A percentile compares a stretch with the other conserved stretches of the same genome.
Evolutionary conservation across 139 green algal genomes (phyloP).

Genomic region (Astrephomene gubernaculifera): DNA sequence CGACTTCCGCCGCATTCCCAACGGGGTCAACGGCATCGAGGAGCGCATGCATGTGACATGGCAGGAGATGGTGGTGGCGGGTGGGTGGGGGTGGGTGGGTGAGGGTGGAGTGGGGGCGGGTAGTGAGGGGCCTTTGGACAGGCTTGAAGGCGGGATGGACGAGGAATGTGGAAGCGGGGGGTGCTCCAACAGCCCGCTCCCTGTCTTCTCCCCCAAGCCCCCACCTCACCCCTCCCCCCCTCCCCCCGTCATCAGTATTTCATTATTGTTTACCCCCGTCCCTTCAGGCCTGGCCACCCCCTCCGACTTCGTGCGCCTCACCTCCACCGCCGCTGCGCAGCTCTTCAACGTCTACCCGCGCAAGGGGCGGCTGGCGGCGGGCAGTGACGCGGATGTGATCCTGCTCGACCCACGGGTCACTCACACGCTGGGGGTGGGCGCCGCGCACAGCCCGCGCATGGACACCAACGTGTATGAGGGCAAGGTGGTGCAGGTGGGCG

Average conservation of each 20-base stretch:
- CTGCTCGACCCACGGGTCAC: conserved; percentile 85
- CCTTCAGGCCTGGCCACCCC: conserved; percentile 75
- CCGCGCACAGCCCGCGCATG: conserved; percentile 87
- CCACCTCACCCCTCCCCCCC: neutral
- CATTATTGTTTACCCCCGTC: no score
- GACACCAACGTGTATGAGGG: conserved; percentile 98
- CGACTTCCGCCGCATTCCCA: conserved; percentile 95
- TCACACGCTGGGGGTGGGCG: conserved; percentile 81
- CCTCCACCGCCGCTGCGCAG: conserved; percentile 85
- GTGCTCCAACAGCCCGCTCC: neutral
- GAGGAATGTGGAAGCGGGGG: neutral
- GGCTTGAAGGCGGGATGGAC: neutral
- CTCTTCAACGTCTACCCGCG: conserved; percentile 94
- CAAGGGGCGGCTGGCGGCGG: conserved; percentile 86
- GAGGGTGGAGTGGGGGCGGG: neutral
- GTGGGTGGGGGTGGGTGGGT: conserved; percentile 38
- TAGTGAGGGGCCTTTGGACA: neutral
- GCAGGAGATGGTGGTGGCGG: conserved; percentile 87
- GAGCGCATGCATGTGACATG: conserved; percentile 94
- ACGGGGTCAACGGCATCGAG: conserved; percentile 97
- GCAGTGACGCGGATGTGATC: conserved; percentile 95
- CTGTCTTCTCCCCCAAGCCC: neutral
- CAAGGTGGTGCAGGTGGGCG: conserved; percentile 50
- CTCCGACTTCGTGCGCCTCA: conserved; percentile 88
- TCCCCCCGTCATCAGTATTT: no score